These are phyloP conservation scores for Aegilops umbellulata DNA, from an alignment of 176 grass and related monocot genomes.

Conservation along the genomic window DNA sequence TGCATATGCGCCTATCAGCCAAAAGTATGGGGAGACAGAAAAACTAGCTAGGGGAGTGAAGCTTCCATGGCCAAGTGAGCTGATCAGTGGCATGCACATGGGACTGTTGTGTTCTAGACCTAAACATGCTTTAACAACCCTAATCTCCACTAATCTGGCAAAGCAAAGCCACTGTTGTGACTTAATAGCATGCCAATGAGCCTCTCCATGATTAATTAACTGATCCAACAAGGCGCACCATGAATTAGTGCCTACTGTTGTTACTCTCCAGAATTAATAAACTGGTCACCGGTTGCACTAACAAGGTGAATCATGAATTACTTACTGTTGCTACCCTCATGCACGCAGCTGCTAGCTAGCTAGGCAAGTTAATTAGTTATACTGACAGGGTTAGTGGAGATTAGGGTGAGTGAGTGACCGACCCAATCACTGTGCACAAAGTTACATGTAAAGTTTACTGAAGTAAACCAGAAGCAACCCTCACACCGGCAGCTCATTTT, in stretches of 20 bases:
- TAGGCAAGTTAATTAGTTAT: conserved; percentile 1
- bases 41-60: conserved; percentile 8
- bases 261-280: background rate
- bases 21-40: background rate
- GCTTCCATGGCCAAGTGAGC: conserved; percentile 24
- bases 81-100: conserved; percentile 31
- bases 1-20: background rate
- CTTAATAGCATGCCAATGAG: conserved; percentile 25
- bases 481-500: background rate
- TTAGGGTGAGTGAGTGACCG: background rate
- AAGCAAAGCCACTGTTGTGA: background rate
- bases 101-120: background rate
- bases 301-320: conserved; percentile 29
- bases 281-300: conserved; percentile 16
- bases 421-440: background rate
- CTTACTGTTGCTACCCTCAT: conserved; percentile 20
- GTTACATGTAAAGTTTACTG: conserved; percentile 6
- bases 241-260: no score
- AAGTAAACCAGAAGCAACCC: conserved; percentile 36
- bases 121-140: conserved; percentile 35
- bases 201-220: background rate
- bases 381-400: background rate
- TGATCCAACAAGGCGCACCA: no score
- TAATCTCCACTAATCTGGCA: conserved; percentile 10
- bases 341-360: conserved; percentile 13